These are phyloP conservation scores for Pseudogymnoascus verrucosus DNA, from an alignment of 2,329 filamentous ascomycete species.

Conservation along the genomic window DNA sequence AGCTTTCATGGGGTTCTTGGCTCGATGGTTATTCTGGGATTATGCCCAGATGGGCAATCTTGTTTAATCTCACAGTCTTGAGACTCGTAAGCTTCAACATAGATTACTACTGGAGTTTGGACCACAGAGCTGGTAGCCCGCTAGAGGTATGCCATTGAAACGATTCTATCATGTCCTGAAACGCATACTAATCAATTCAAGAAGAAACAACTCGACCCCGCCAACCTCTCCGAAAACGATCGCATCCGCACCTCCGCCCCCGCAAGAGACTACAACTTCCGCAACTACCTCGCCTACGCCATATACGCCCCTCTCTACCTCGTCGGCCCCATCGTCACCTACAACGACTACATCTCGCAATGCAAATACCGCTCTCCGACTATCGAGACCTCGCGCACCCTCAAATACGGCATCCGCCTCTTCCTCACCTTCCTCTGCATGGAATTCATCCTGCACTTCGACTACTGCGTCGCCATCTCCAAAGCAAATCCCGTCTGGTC, in stretches of 20 bases:
- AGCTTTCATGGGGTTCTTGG: constrained; percentile 50
- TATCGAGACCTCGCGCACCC: constrained; percentile 61
- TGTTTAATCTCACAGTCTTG: constrained; percentile 93
- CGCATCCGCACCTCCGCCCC: constrained; percentile 70
- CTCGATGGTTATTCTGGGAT: constrained; percentile 76
- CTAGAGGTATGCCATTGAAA: constrained; percentile 62
- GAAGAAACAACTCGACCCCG: constrained; percentile 94
- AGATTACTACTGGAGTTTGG: constrained; percentile 89
- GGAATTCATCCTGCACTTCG: constrained; percentile 85
- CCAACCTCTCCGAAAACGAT: constrained; percentile 80
- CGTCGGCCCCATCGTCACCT: constrained; percentile 86
- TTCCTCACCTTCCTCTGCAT: constrained; percentile 72
- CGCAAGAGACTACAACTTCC: constrained; percentile 63
- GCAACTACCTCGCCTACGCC: constrained; percentile 81
- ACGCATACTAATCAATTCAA: constrained; percentile 59
- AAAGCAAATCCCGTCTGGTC: constrained; percentile 73
- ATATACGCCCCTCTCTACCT: constrained; percentile 92
- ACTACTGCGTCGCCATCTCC: constrained; percentile 89
- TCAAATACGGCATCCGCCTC: constrained; percentile 79
- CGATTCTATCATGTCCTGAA: not conserved
- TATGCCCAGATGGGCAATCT: constrained; percentile 88
- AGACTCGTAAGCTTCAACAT: constrained; percentile 94
- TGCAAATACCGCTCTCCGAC: constrained; percentile 64
- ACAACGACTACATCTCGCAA: constrained; percentile 96
- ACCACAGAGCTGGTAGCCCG: constrained; percentile 52